Evolutionary conservation across 331 rosid genomes (phyloP).

Genomic region (Saraca asoca): DNA sequence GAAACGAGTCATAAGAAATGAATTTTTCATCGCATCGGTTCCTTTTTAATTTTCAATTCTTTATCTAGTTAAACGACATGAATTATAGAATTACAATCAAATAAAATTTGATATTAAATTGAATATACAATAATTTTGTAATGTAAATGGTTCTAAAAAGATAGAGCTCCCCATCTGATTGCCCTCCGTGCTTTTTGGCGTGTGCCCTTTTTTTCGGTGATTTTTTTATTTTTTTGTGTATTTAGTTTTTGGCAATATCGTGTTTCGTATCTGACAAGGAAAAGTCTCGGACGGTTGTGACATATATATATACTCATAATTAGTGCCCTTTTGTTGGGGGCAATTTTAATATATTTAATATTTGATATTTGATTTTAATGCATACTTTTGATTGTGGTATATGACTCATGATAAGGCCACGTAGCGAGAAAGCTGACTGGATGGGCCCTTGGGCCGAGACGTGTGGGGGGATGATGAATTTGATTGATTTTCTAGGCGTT

Average conservation of each 20-base stretch:
- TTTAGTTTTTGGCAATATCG: not conserved
- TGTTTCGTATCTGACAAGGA: constrained; percentile 33
- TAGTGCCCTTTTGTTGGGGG: not conserved
- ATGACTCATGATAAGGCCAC: not conserved
- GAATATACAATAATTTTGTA: too few species aligned
- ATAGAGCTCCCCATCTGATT: too few species aligned
- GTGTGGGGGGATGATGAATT: constrained; percentile 21
- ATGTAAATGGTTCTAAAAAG: too few species aligned
- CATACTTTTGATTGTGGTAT: not conserved
- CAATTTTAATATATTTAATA: not conserved
- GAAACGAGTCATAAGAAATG: too few species aligned
- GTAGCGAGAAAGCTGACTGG: not conserved
- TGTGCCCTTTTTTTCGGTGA: too few species aligned
- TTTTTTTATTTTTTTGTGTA: not conserved
- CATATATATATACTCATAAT: not conserved
- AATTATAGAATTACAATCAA: too few species aligned
- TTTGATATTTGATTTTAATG: not conserved
- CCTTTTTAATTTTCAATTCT: too few species aligned
- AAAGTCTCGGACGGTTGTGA: not conserved
- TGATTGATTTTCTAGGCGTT: not conserved
- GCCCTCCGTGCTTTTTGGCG: too few species aligned
- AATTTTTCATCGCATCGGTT: too few species aligned
- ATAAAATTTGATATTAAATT: too few species aligned
- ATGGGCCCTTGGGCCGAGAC: not conserved
- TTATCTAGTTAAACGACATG: too few species aligned